Evolutionary conservation across 2,329 filamentous ascomycete genomes (phyloP).

Genomic region (Diaporthe velutina): DNA sequence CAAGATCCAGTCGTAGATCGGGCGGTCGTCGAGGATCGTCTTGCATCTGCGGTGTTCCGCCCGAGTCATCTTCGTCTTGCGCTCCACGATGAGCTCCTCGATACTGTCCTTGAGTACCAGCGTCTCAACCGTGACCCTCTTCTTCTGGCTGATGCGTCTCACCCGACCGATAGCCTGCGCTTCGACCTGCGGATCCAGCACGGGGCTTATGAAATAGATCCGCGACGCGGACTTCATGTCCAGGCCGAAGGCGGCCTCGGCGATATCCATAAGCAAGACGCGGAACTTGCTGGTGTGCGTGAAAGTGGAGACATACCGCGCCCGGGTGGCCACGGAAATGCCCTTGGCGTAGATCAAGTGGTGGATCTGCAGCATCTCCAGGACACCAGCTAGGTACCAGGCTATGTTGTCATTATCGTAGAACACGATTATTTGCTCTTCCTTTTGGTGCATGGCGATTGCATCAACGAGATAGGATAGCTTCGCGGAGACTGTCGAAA

Average conservation of each 20-base stretch:
- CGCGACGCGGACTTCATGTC: conserved; percentile 87
- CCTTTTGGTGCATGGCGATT: conserved; percentile 74
- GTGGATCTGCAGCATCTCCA: conserved; percentile 78
- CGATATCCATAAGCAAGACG: conserved; percentile 92
- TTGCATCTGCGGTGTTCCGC: conserved; percentile 69
- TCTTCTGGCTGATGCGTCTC: conserved; percentile 86
- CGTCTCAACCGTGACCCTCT: conserved; percentile 86
- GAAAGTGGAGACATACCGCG: conserved; percentile 84
- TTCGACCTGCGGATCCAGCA: conserved; percentile 86
- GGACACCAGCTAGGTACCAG: conserved; percentile 84
- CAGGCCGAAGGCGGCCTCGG: conserved; percentile 87
- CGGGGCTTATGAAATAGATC: conserved; percentile 90
- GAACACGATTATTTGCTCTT: conserved; percentile 92
- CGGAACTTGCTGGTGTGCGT: conserved; percentile 76
- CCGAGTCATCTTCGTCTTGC: conserved; percentile 81
- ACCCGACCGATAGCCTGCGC: conserved; percentile 93
- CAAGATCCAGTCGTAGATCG: conserved; percentile 70
- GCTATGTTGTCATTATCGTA: conserved; percentile 91
- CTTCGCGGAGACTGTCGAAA: conserved; percentile 89
- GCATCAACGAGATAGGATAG: conserved; percentile 86
- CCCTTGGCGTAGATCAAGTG: conserved; percentile 77
- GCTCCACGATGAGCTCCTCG: conserved; percentile 85
- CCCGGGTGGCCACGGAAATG: conserved; percentile 71
- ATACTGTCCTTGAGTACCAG: conserved; percentile 84
- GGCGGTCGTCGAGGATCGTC: conserved; percentile 68